Evolutionary conservation across 192 early-diverging fungal species (phyloP).

Genomic region (Linnemannia hyalina): DNA sequence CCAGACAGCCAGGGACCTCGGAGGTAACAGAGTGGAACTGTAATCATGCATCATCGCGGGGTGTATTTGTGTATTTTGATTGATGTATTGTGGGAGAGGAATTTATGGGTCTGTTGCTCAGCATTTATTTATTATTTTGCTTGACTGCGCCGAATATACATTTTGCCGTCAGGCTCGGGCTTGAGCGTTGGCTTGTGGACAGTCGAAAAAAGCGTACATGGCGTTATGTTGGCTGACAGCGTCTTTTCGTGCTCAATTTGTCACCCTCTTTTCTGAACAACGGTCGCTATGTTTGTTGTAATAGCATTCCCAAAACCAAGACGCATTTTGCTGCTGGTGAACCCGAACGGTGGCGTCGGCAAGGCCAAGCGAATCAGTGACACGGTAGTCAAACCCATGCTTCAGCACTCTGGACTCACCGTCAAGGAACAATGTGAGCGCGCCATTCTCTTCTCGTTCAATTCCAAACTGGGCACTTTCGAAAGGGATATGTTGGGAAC

Average conservation of each 20-base stretch:
- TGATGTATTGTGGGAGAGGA: too few relatives aligned
- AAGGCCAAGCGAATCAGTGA: slow-evolving; percentile 36
- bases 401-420: slow-evolving; percentile 32
- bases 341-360: slow-evolving; percentile 41
- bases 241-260: neutral
- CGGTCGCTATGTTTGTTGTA: neutral
- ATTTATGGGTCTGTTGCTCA: too few relatives aligned
- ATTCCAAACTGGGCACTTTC: neutral
- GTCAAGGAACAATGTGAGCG: slow-evolving; percentile 35
- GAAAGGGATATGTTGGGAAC: neutral
- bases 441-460: neutral
- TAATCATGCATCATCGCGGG: too few relatives aligned
- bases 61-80: too few relatives aligned
- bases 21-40: slow-evolving; percentile 15
- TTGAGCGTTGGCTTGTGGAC: neutral
- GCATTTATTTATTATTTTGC: neutral
- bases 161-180: neutral
- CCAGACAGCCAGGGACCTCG: slow-evolving; percentile 9
- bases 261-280: neutral
- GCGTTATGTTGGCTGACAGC: neutral
- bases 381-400: slow-evolving; percentile 41
- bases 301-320: slow-evolving; percentile 35
- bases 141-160: neutral
- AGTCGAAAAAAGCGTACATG: neutral
- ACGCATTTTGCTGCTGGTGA: slow-evolving; percentile 30